Conservation (phyloP, 768 basidiomycete genomes). For the Strobilomyces echinocephalus region DNA sequence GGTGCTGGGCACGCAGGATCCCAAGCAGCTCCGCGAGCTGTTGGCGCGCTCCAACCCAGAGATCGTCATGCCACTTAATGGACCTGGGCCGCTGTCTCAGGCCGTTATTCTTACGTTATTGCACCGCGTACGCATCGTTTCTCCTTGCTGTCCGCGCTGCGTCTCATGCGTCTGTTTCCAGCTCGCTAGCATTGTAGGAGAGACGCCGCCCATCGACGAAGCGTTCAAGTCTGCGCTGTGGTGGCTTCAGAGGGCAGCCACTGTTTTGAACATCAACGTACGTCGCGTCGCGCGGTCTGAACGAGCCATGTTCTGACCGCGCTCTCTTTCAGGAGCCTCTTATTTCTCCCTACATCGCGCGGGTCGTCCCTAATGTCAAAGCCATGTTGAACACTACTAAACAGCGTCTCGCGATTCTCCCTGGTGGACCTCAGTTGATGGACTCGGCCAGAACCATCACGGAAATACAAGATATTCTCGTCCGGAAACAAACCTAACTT, state of each 20-base stretch:
- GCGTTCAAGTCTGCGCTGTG: slow-evolving; percentile 76
- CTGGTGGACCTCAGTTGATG: slow-evolving; percentile 60
- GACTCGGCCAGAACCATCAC: slow-evolving; percentile 67
- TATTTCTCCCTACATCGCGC: slow-evolving; percentile 75
- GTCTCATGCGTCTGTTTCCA: slow-evolving; percentile 26
- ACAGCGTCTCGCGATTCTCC: slow-evolving; percentile 73
- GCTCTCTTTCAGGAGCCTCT: slow-evolving; percentile 56
- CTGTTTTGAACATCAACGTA: slow-evolving; percentile 69
- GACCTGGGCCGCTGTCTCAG: slow-evolving; percentile 68
- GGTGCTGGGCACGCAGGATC: slow-evolving; percentile 71
- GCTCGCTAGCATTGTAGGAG: slow-evolving; percentile 71
- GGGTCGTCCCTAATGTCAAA: slow-evolving; percentile 77
- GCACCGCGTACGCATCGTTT: slow-evolving; percentile 57
- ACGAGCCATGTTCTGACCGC: background rate
- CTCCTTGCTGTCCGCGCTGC: background rate
- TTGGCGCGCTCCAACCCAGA: slow-evolving; percentile 73
- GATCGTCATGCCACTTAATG: slow-evolving; percentile 71
- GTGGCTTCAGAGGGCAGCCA: slow-evolving; percentile 79
- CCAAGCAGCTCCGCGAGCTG: slow-evolving; percentile 68
- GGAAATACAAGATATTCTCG: slow-evolving; percentile 71
- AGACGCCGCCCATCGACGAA: slow-evolving; percentile 74
- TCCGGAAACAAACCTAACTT: slow-evolving; percentile 35
- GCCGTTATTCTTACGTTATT: slow-evolving; percentile 81
- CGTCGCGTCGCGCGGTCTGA: slow-evolving; percentile 16
- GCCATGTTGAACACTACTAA: slow-evolving; percentile 72